Conservation (phyloP, 129 eudicot genomes). For the Chrysanthemum seticuspe region DNA sequence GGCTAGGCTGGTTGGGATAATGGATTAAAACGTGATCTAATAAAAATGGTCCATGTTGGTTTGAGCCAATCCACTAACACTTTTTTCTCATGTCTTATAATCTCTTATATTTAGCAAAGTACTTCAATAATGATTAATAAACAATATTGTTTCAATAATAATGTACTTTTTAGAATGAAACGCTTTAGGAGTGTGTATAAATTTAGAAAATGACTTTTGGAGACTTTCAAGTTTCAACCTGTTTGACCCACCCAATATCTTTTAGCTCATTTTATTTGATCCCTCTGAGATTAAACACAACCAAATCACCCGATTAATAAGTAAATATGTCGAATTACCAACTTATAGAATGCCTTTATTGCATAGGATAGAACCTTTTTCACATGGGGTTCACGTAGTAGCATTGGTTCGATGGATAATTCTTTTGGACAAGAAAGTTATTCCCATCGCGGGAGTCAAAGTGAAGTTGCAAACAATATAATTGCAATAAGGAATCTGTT, state of each 20-base stretch:
- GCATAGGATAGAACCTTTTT: constrained; percentile 64
- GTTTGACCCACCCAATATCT: background rate
- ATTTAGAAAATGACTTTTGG: too few relatives aligned
- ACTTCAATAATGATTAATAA: too few relatives aligned
- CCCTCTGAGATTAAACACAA: background rate
- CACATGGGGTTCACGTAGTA: constrained; percentile 47
- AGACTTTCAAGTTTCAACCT: background rate
- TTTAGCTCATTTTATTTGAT: background rate
- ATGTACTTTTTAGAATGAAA: background rate
- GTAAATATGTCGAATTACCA: background rate
- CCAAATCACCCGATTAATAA: background rate
- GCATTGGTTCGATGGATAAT: constrained; percentile 66
- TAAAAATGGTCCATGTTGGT: too few relatives aligned
- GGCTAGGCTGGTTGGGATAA: too few relatives aligned
- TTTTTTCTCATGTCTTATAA: too few relatives aligned
- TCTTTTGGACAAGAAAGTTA: constrained; percentile 47
- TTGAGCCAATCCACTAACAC: too few relatives aligned
- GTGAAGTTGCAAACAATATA: constrained; percentile 31
- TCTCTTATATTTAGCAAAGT: too few relatives aligned
- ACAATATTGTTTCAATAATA: background rate
- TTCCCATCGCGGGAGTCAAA: constrained; percentile 42
- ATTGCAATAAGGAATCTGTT: constrained; percentile 49
- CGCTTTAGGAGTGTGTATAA: background rate
- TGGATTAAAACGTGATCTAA: too few relatives aligned
- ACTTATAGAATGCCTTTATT: constrained; percentile 16